A percentile compares a stretch with the other conserved stretches of the same genome.
Conservation (phyloP, 805 yeast genomes). For the Kurtzmaniella fragi region DNA sequence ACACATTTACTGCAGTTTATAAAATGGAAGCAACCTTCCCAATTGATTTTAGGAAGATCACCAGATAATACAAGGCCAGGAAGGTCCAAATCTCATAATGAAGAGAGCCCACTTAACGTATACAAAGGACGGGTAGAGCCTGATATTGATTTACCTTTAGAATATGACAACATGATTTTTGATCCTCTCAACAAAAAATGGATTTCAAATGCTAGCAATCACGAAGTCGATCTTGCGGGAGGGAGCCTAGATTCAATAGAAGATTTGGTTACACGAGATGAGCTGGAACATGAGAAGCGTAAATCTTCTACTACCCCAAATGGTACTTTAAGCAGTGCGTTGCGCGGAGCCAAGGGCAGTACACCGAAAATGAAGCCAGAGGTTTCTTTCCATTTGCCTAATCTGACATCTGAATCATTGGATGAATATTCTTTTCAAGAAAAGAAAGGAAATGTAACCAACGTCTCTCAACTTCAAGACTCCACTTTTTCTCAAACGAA, state of each 20-base stretch:
- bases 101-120: too few relatives aligned
- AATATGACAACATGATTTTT: constrained; percentile 30
- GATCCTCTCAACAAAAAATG: constrained; percentile 27
- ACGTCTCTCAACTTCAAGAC: constrained; percentile 37
- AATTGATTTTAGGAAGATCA: constrained; percentile 19
- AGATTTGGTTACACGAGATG: constrained; percentile 20
- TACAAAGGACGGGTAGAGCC: constrained; percentile 32
- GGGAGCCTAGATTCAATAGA: constrained; percentile 37
- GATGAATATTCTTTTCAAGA: constrained; percentile 8
- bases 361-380: constrained; percentile 19
- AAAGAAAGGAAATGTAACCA: constrained; percentile 31
- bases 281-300: background rate
- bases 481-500: constrained; percentile 46
- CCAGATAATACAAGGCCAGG: constrained; percentile 6
- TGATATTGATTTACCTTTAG: constrained; percentile 24
- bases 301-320: background rate
- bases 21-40: constrained; percentile 36
- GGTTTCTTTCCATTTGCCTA: constrained; percentile 39
- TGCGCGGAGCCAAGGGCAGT: constrained; percentile 2
- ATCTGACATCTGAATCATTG: constrained; percentile 10
- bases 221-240: constrained; percentile 16
- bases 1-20: constrained; percentile 17
- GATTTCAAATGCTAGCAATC: constrained; percentile 14
- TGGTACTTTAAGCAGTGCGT: constrained; percentile 6
- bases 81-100: too few relatives aligned